phyloP scores from a whole-genome alignment of 108 stramenopile species.

The Hondaea fermentalgiana region DNA sequence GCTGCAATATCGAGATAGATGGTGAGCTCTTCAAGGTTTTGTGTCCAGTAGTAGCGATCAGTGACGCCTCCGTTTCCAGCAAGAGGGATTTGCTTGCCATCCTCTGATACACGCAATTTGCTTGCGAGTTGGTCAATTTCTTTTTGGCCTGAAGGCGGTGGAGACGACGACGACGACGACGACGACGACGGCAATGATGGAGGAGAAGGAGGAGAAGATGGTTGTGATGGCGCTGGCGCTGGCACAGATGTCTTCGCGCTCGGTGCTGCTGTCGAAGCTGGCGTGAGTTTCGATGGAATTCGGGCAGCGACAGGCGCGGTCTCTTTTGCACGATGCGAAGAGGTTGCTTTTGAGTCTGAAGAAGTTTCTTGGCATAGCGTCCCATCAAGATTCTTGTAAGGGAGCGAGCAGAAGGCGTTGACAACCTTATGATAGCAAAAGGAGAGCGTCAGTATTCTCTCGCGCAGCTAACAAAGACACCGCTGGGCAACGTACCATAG shows the following conservation, averaged over 20 bases:
- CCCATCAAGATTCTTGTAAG: not conserved
- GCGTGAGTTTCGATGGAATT: too few relatives aligned
- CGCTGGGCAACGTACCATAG: not conserved
- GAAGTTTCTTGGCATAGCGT: not conserved
- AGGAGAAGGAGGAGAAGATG: too few relatives aligned
- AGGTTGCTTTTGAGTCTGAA: too few relatives aligned
- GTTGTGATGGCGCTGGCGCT: too few relatives aligned
- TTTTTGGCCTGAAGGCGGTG: not conserved
- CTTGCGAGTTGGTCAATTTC: not conserved
- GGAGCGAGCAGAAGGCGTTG: not conserved
- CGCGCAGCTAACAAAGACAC: too few relatives aligned
- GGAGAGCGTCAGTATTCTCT: not conserved
- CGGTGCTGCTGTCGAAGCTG: too few relatives aligned
- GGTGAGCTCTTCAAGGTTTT: slow-evolving; percentile 41
- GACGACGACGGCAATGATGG: too few relatives aligned
- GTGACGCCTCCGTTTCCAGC: slow-evolving; percentile 44
- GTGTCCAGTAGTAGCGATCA: slow-evolving; percentile 41
- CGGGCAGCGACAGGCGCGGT: too few relatives aligned
- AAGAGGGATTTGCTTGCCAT: slow-evolving; percentile 39
- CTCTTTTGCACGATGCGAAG: too few relatives aligned
- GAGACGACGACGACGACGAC: too few relatives aligned
- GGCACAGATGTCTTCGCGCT: too few relatives aligned
- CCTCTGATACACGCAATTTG: not conserved
- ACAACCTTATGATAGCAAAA: not conserved
- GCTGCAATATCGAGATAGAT: slow-evolving; percentile 36